Conservation (phyloP, 208 protist species). For the Trypanosoma avium region DNA sequence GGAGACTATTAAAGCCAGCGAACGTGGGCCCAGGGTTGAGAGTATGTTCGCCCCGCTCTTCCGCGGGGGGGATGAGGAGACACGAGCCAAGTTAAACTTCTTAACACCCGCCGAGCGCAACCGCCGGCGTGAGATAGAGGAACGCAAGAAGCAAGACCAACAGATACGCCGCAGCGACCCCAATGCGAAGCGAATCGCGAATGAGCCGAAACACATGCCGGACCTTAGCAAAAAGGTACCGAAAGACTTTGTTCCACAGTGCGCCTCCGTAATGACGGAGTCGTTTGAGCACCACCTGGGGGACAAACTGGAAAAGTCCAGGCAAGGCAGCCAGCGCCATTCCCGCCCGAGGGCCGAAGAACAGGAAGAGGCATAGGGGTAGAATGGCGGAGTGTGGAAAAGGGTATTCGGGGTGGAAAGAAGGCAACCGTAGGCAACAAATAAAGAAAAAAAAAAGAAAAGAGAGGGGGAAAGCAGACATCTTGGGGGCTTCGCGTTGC, state of each 20-base stretch:
- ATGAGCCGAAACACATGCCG: slow-evolving; percentile 35
- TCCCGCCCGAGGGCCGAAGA: not conserved
- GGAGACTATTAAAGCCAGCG: slow-evolving; percentile 11
- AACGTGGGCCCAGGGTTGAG: slow-evolving; percentile 18
- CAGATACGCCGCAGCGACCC: slow-evolving; percentile 20
- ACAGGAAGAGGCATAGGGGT: no score
- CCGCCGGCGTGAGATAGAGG: slow-evolving; percentile 31
- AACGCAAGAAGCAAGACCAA: slow-evolving; percentile 25
- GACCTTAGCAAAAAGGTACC: slow-evolving; percentile 38
- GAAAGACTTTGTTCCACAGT: slow-evolving; percentile 34
- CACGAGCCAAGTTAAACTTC: slow-evolving; percentile 29
- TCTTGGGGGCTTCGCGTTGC: no score
- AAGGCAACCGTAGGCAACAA: no score
- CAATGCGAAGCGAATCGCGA: slow-evolving; percentile 21
- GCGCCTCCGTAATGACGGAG: slow-evolving; percentile 17
- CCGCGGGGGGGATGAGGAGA: slow-evolving; percentile 10
- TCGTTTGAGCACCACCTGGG: slow-evolving; percentile 7
- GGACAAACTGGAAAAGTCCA: not conserved
- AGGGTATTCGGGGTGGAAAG: no score
- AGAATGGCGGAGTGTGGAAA: no score
- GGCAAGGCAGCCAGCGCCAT: not conserved
- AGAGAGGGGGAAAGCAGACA: no score
- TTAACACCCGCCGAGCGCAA: slow-evolving; percentile 32
- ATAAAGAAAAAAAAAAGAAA: no score
- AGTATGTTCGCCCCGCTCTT: slow-evolving; percentile 58